phyloP scores from a whole-genome alignment of 345 rosid species.

The Linum trigynum region DNA sequence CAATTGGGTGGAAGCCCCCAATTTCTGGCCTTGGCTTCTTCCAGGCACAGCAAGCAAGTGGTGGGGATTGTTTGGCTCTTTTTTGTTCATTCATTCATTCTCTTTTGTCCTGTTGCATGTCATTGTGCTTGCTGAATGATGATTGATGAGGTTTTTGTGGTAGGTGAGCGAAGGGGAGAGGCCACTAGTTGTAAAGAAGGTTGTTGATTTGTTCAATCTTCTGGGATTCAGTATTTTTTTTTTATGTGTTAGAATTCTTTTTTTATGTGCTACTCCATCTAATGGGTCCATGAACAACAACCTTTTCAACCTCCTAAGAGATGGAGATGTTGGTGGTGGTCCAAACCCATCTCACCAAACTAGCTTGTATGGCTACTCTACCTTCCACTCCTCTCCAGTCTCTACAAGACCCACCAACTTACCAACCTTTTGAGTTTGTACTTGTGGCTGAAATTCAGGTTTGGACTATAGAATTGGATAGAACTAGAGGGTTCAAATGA shows the following conservation, averaged over 20 bases:
- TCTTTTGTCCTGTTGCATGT: not conserved
- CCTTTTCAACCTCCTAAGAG: too few relatives aligned
- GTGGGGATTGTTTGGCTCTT: not conserved
- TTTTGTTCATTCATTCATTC: not conserved
- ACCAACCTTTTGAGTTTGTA: too few relatives aligned
- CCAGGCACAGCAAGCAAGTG: too few relatives aligned
- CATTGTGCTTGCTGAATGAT: not conserved
- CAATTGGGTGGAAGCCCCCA: too few relatives aligned
- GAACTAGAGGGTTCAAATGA: too few relatives aligned
- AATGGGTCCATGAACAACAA: not conserved
- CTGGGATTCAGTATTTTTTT: not conserved
- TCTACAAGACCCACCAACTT: not conserved
- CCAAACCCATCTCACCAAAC: not conserved
- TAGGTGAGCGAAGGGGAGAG: too few relatives aligned
- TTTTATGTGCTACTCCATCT: too few relatives aligned
- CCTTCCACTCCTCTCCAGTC: not conserved
- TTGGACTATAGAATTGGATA: too few relatives aligned
- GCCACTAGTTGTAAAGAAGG: not conserved
- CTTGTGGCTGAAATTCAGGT: too few relatives aligned
- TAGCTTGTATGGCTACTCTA: too few relatives aligned
- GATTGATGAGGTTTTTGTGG: not conserved
- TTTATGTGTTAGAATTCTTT: not conserved
- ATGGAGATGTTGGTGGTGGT: not conserved
- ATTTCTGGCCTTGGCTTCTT: too few relatives aligned
- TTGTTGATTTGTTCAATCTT: not conserved